Percentiles rank a stretch among this genome's conserved stretches.
These are phyloP conservation scores for Casuarina equisetifolia DNA, from an alignment of 306 rosid species.

Conservation along the genomic window DNA sequence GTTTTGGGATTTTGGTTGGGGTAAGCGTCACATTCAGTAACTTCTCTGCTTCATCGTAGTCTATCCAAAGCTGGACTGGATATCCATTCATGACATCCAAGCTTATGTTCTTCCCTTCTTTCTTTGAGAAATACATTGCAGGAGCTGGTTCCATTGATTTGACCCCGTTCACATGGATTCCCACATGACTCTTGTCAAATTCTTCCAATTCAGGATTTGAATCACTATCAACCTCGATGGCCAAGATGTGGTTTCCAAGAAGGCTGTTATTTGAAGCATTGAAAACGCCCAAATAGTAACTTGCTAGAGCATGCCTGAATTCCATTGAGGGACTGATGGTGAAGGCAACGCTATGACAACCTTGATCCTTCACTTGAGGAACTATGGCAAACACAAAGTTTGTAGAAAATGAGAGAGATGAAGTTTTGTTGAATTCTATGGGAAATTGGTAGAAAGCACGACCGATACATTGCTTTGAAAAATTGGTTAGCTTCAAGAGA, in stretches of 20 bases:
- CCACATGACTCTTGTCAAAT: slow-evolving; percentile 24
- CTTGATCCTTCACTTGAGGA: not conserved
- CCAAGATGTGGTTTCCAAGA: slow-evolving; percentile 31
- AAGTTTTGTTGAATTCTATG: too few species aligned
- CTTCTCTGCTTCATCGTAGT: not conserved
- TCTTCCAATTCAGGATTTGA: slow-evolving; percentile 10
- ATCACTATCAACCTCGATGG: slow-evolving; percentile 34
- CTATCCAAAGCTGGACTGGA: slow-evolving; percentile 8
- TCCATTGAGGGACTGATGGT: slow-evolving; percentile 23
- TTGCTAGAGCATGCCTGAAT: slow-evolving; percentile 10
- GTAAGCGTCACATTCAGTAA: slow-evolving; percentile 21
- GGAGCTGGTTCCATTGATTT: slow-evolving; percentile 5
- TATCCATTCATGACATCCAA: slow-evolving; percentile 23
- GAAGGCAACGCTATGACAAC: slow-evolving; percentile 35
- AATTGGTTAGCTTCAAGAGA: too few species aligned
- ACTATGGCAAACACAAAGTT: too few species aligned
- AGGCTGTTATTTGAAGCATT: slow-evolving; percentile 6
- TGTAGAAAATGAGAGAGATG: too few species aligned
- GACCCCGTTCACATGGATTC: slow-evolving; percentile 33
- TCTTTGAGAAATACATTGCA: not conserved
- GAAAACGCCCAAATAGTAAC: slow-evolving; percentile 33
- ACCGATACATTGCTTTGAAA: too few species aligned
- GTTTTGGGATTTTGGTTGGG: slow-evolving; percentile 17
- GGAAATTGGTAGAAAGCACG: too few species aligned
- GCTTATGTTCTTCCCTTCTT: not conserved